Base-by-base conservation (phyloP, 2,329 filamentous ascomycete genomes). In the Madurella fahalii region DNA sequence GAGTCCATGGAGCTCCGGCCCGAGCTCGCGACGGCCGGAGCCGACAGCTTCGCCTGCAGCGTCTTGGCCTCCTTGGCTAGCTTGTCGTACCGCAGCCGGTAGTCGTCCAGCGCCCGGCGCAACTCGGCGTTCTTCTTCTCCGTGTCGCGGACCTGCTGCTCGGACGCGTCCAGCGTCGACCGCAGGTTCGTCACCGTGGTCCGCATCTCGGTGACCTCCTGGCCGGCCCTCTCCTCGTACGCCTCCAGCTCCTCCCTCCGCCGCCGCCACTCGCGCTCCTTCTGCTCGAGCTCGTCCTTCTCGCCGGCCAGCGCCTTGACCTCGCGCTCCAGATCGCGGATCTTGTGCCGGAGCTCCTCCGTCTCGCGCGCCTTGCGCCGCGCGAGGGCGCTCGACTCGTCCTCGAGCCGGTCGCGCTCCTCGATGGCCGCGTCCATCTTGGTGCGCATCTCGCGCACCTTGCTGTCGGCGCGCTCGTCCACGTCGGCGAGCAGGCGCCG, bases 381-480 rank as follows among this genome's bases (percentile, higher is more conserved):
- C 12, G 87, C 88, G 47, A 89, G 79, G 0, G 85, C 87, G 64
- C 84, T 90, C 2, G 90, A 85, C 72, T 97, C 92, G 59, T 97
- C 92, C 71, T 99, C 93, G 2, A 91, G 86, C 2, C 90, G 84
- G 68, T 99, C 94, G 16, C 94, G 84, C 70, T 99, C 94, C 68
- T 96, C 92, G n/a, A 95, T 81, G 0, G 92, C 92, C 1, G 89
- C 79, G 65, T 97, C 93, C 79, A 97, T 86, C 2, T 87, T 84
- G 54, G 90, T 85, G 51, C 90, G 87, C 85, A 96, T 94, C 61
- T 97, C 93, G 30, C 90, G 85, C 16, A 95, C 82, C 65, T 90
- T 89, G 57, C 77, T 77, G 61, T 97, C 92, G 1, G 92, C 85
- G 9, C 89, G 81, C 56, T 87, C 83, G 68, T 97, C 90, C 9